Evolutionary conservation across 768 basidiomycete species (phyloP).

Genomic region (Pisolithus orientalis): DNA sequence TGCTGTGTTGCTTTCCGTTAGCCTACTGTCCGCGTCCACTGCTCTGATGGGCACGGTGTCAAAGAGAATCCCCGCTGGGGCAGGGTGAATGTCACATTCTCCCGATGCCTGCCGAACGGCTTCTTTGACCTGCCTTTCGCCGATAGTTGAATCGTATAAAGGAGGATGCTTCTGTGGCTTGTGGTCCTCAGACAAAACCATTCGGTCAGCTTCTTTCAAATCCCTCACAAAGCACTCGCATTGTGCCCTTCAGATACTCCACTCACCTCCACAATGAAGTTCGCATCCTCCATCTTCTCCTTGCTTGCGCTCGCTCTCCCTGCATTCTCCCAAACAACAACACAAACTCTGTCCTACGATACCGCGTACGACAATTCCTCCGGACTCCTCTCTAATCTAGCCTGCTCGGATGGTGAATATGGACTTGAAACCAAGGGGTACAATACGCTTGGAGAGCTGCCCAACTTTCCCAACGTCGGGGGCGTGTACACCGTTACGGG

Average conservation of each 20-base stretch:
- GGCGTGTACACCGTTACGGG: slow-evolving; percentile 27
- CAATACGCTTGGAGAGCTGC: slow-evolving; percentile 27
- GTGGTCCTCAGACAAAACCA: too few species aligned
- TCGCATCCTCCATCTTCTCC: slow-evolving; percentile 7
- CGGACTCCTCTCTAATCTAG: slow-evolving; percentile 12
- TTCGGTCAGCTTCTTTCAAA: too few species aligned
- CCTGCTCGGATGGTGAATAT: slow-evolving; percentile 29
- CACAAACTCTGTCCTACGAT: slow-evolving; percentile 24
- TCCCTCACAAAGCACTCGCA: background rate
- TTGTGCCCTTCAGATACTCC: background rate
- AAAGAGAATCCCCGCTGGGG: too few species aligned
- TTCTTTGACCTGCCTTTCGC: too few species aligned
- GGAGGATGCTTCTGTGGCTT: too few species aligned
- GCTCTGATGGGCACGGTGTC: too few species aligned
- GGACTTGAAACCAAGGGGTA: slow-evolving; percentile 27
- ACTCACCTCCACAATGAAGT: slow-evolving; percentile 17
- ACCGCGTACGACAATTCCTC: slow-evolving; percentile 22
- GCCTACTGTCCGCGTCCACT: too few species aligned
- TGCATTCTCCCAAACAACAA: slow-evolving; percentile 9
- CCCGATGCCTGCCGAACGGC: too few species aligned
- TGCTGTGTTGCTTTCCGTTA: too few species aligned
- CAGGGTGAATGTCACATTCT: too few species aligned
- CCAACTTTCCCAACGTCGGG: slow-evolving; percentile 26
- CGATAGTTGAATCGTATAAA: too few species aligned
- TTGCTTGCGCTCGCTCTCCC: slow-evolving; percentile 12